Evolutionary conservation across 2,329 filamentous ascomycete species (phyloP), one percentile per base, ranked within the genome.

Genomic region (Colletotrichum horii): DNA sequence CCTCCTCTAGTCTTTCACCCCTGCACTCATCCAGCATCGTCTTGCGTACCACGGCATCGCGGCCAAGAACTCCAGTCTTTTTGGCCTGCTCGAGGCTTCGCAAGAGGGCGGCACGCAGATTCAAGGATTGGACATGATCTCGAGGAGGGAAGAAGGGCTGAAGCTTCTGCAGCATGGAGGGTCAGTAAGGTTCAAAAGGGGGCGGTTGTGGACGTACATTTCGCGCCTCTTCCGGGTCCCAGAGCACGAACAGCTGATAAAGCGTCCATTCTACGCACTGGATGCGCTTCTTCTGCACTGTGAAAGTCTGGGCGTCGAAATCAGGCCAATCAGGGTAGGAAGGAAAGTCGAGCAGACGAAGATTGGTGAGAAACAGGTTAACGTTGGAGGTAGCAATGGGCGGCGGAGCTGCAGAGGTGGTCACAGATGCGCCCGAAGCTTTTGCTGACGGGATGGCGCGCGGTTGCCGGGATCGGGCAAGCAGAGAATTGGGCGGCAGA

Each of bases 11-110:
- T 77, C 95, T 93, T 70, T 98, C 96, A 8, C 96, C 96, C 78
- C 94, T 96, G 85, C 97, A 99, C 80, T 99, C 96, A 82, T 99
- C 97, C 67, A 99, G 88, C 95, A 98, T 98, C 0, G 95, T 98
- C 87, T 98, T 98, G 67, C 97, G 92, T 36, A 98, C 86, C 1
- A 97, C 91, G 0, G 91, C 91, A 81, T 98, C 96, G 66, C 95
- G 90, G 4, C 95, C 95, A 11, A 98, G 88, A 1, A 93, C 88
- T 34, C 96, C 96, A 85, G 92, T 95, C 86, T 97, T 98, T 87
- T 98, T 98, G 75, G 95, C 88, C 67, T 95, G 93, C 77, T 96
- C 94, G 70, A 99, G 91, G 78, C 90, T 92, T 83, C 95, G 92
- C 80, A 96, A 94, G 11, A 98, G 89, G 11, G 95, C 95, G 36